phyloP scores from a whole-genome alignment of 169 alveolate species.

The Plasmodium fragile region DNA sequence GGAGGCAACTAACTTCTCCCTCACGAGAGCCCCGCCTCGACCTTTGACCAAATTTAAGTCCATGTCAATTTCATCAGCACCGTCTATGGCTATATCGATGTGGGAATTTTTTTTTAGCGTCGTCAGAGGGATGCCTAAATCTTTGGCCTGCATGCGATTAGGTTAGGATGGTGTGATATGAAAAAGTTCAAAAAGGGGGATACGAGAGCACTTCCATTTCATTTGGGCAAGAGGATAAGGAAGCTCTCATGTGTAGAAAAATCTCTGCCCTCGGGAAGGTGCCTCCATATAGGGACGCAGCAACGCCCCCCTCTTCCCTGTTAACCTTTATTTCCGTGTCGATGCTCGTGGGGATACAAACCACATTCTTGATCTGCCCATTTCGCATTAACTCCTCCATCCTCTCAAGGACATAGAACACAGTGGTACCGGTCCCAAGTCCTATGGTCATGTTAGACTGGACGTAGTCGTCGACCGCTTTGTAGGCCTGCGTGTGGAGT shows the following conservation, averaged over 20 bases:
- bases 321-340: constrained; percentile 82
- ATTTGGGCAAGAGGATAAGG: neutral
- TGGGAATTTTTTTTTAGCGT: constrained; percentile 63
- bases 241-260: neutral
- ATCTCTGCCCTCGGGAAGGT: neutral
- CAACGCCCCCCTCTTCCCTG: neutral
- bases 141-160: constrained; percentile 76
- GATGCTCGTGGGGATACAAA: constrained; percentile 87
- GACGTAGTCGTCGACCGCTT: constrained; percentile 88
- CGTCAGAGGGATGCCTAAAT: constrained; percentile 83
- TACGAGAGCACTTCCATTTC: too few relatives aligned
- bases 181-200: neutral
- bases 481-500: constrained; percentile 78
- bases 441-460: constrained; percentile 84
- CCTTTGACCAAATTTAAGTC: constrained; percentile 87
- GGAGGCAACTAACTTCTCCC: constrained; percentile 87
- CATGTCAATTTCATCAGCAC: constrained; percentile 89
- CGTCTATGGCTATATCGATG: constrained; percentile 89
- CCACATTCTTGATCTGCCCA: constrained; percentile 80
- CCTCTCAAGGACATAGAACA: constrained; percentile 85
- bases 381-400: constrained; percentile 78
- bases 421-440: constrained; percentile 90
- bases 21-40: constrained; percentile 90
- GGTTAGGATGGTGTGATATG: neutral
- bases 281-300: too few relatives aligned